Evolutionary conservation across 768 basidiomycete species (phyloP), one percentile per base, ranked within the genome.

Genomic region (Psilocybe cyanescens): DNA sequence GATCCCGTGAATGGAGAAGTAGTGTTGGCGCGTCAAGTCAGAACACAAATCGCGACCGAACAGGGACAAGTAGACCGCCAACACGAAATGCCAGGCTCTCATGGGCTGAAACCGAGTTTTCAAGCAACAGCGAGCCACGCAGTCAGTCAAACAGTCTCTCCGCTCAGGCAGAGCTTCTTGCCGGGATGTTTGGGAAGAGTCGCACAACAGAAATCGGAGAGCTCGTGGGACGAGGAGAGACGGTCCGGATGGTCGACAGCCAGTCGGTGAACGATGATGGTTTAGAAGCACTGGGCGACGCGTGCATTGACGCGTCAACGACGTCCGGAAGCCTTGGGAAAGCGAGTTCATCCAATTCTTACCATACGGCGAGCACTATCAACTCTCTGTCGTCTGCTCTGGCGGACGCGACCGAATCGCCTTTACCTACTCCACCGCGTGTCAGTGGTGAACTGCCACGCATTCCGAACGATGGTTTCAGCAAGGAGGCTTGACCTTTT

Each of bases 1-100:
- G 89, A 45, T 89, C 87, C 16, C 79, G 82, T 55, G 91, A 93
- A 62, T 66, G 76, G 64, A 72, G 71, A 46, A 77, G 75, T 63
- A 70, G 75, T 31, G 55, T 70, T 8, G 65, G 64, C 33, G 64
- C 67, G 29, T 65, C 65, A 2, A 69, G 72, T 60, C 49, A 49
- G 39, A 59, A 70, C 57, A 60, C 70, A 51, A 51, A 66, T 53
- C 60, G 63, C 47, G 56, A 73, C 62, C 45, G 60, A 65, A 28
- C 57, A 24, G 63, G 66, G 33, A 52, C 66, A 8, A 78, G 77
- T 62, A 74, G 79, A 9, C 77, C 80, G 19, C 75, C 77, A 3
- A 81, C 81, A 14, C 68, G 76, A 37, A 73, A 75, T 49, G 71
- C 75, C 41, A 72, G 75, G 8, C 60, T 72, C 29, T 75, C 74